Evolutionary conservation across 192 early-diverging fungal species (phyloP), one percentile per base, ranked within the genome.

Genomic region (Podila clonocystis): DNA sequence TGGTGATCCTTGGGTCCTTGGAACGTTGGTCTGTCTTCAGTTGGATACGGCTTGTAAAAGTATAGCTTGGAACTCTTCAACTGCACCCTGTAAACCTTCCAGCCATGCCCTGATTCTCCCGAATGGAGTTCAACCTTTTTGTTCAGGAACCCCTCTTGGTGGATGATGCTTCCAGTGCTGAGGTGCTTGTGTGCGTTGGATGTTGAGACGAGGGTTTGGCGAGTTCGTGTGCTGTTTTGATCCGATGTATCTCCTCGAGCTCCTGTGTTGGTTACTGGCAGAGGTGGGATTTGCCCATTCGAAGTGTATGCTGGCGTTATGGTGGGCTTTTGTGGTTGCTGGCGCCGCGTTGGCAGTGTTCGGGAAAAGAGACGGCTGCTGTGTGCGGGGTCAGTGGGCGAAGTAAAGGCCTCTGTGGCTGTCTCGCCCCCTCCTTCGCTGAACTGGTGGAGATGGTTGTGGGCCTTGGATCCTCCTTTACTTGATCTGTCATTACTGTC

Each of bases 81-180:
- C 9, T 90, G 80, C 9, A 94, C 92, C 11, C 86, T 89, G 70
- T 94, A 94, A 2, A 93, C 88, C 82, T 92, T 94, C 93, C 93
- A 94, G 17, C 90, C 92, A 36, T 91, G 90, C 28, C 88, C 85
- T 8, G 84, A 83, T 33, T 88, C 84, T 45, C 90, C 89, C 26
- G 90, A 83, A 41, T 91, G 89, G 38, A 91, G 86, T 69, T 93
- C 92, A 22, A 91, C 90, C 70, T 92, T 93, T 68, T 91, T 93
- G 85, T 89, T 91, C 30, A 94, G 72, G 65, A 90, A 94, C 1
- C 93, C 93, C 69, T 94, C 93, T 66, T 83, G 63, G 20, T 36
- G 64, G 45, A 77, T 62, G 19, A 77, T 41, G 26, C 74, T 77
- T n/a, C 74, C 63, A 15, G 74, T 70, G 41, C 74, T 77, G 48